Evolutionary conservation across 768 basidiomycete species (phyloP).

Genomic region (Trametes coccinea): DNA sequence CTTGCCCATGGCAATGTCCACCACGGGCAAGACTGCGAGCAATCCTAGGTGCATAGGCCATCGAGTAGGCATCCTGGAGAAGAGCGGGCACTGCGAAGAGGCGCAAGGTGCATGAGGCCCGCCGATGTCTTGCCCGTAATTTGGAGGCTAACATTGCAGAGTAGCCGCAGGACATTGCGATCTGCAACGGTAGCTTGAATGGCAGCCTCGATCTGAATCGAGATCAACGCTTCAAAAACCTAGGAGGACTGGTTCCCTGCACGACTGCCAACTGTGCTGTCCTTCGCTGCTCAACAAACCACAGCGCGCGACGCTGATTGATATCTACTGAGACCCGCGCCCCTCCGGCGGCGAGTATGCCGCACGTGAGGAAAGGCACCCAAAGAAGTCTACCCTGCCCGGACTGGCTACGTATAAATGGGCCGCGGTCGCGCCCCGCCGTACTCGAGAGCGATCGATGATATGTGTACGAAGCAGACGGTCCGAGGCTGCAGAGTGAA

Average conservation of each 20-base stretch:
- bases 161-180: too few species aligned
- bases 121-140: background rate
- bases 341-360: background rate
- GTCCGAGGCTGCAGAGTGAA: background rate
- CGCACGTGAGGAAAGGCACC: too few species aligned
- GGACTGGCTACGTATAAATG: too few species aligned
- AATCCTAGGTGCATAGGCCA: background rate
- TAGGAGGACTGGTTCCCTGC: too few species aligned
- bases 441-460: background rate
- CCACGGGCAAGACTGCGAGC: background rate
- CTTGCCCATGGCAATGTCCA: background rate
- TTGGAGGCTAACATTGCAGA: background rate
- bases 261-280: too few species aligned
- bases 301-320: background rate
- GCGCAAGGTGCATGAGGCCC: too few species aligned
- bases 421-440: background rate
- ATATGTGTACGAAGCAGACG: background rate
- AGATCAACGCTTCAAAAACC: too few species aligned
- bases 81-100: background rate
- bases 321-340: background rate
- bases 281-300: background rate
- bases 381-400: too few species aligned
- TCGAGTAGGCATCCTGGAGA: background rate
- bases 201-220: too few species aligned
- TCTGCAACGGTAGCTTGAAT: too few species aligned